Base-by-base conservation (phyloP, 805 yeast genomes). In the Saccharomycopsis fermentans region DNA sequence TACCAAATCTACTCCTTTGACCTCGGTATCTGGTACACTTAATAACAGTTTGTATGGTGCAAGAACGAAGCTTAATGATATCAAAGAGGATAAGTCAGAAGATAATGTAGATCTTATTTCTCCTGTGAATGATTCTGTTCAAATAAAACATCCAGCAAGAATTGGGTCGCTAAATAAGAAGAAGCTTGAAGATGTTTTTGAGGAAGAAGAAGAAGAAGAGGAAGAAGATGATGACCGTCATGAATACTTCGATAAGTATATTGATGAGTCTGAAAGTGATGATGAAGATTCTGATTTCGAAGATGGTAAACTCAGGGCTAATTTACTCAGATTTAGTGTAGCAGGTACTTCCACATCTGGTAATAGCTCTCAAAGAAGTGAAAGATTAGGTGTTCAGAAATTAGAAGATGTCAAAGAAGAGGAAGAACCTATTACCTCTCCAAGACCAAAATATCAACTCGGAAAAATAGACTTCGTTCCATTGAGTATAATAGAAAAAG, bases 301-400 rank as follows among this genome's bases (percentile, higher is more conserved):
- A 43, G 43, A 19, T 47, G 50, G 36, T 32, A 43, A 43, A 43
- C 50, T 43, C 14, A 34, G 55, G n/a, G 58, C 58, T 36, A 61
- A 61, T 19, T 43, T 58, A 29, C 62, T 61, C 6, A 36, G 63
- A 36, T 27, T 58, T 6, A 58, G 61, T 26, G 51, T 61, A n/a
- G 59, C 59, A 19, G 34, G 59, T 19, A 61, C 59, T 19, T 52
- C 63, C 17, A 58, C 48, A 24, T 40, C 56, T 8, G 53, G 54
- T 34, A 58, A 39, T 32, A 21, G 50, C 11, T 36, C 55, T 4
- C 51, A 55, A 35, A 47, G 55, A 39, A 40, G 56, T 39, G 27
- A 56, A 24, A 40, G 37, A 36, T 50, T 48, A 5, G 58, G 52
- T 11, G 48, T 17, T n/a, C 29, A 37, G 24, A 24, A 40, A 34